These are phyloP conservation scores for Saccharomyces pastorianus DNA, from an alignment of 1,139 yeast species.

Conservation along the genomic window DNA sequence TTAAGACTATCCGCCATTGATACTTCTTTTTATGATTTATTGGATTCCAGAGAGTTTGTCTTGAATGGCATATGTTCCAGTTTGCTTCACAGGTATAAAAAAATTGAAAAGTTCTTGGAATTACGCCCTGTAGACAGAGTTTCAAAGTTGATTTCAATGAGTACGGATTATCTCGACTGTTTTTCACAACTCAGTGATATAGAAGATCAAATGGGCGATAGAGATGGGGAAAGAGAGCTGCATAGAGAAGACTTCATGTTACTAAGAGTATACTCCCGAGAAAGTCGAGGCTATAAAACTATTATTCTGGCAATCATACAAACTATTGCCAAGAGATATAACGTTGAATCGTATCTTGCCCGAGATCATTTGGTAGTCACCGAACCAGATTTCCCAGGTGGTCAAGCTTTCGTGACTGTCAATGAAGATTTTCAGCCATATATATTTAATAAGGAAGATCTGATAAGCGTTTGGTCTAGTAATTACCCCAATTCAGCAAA, in stretches of 20 bases:
- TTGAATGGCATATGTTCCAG: slow-evolving; percentile 9
- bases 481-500: slow-evolving; percentile 9
- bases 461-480: slow-evolving; percentile 13
- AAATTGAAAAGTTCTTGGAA: slow-evolving; percentile 9
- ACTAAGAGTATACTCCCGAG: slow-evolving; percentile 25
- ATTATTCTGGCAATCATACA: slow-evolving; percentile 24
- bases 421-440: slow-evolving; percentile 9
- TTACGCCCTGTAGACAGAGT: slow-evolving; percentile 6
- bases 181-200: neutral
- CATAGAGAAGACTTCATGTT: slow-evolving; percentile 22
- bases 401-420: slow-evolving; percentile 15
- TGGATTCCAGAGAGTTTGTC: slow-evolving; percentile 13
- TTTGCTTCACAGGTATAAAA: neutral
- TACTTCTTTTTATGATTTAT: slow-evolving; percentile 19
- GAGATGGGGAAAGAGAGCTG: slow-evolving; percentile 2
- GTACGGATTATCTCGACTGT: neutral
- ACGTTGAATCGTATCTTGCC: slow-evolving; percentile 15
- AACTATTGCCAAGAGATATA: slow-evolving; percentile 13
- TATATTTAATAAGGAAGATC: slow-evolving; percentile 13
- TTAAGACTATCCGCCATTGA: slow-evolving; percentile 22
- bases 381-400: slow-evolving; percentile 12
- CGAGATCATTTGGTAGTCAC: slow-evolving; percentile 18
- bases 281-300: slow-evolving; percentile 20
- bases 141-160: neutral
- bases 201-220: neutral